These are phyloP conservation scores for Sinapis alba DNA, from an alignment of 441 rosid genomes.

Conservation along the genomic window DNA sequence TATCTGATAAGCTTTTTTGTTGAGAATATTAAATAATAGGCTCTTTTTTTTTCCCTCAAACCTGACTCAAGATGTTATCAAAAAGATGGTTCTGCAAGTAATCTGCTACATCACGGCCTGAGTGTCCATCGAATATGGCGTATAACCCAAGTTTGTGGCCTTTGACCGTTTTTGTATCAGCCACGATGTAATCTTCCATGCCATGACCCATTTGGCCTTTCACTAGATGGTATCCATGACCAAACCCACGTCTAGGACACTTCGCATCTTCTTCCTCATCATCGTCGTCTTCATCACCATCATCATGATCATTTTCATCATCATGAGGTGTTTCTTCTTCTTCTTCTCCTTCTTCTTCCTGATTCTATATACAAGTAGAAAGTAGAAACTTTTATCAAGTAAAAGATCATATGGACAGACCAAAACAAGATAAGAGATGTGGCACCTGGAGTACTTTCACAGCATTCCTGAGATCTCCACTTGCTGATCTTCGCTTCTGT, in stretches of 20 bases:
- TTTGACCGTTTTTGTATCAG: conserved; percentile 41
- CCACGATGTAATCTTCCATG: conserved; percentile 61
- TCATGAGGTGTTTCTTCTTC: conserved; percentile 26
- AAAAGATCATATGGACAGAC: background rate
- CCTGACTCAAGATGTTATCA: conserved; percentile 50
- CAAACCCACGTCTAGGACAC: conserved; percentile 18
- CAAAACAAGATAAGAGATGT: background rate
- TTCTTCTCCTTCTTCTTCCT: conserved; percentile 6
- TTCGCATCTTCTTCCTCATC: conserved; percentile 14
- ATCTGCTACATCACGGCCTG: conserved; percentile 51
- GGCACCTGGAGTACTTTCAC: conserved; percentile 14
- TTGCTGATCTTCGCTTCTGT: conserved; percentile 26
- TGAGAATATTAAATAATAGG: background rate
- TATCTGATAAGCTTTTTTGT: too few species aligned
- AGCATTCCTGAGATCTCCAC: conserved; percentile 14
- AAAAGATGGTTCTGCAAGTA: conserved; percentile 54
- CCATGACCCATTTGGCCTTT: conserved; percentile 56
- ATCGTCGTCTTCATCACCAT: conserved; percentile 5
- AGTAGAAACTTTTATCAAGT: background rate
- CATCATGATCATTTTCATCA: background rate
- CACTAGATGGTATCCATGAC: conserved; percentile 53
- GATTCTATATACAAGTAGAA: conserved; percentile 3
- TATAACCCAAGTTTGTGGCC: conserved; percentile 51
- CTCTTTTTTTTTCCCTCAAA: background rate
- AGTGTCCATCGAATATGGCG: conserved; percentile 68